phyloP scores from a whole-genome alignment of 208 protist genomes.

The Trypanosomatidae sp. region DNA sequence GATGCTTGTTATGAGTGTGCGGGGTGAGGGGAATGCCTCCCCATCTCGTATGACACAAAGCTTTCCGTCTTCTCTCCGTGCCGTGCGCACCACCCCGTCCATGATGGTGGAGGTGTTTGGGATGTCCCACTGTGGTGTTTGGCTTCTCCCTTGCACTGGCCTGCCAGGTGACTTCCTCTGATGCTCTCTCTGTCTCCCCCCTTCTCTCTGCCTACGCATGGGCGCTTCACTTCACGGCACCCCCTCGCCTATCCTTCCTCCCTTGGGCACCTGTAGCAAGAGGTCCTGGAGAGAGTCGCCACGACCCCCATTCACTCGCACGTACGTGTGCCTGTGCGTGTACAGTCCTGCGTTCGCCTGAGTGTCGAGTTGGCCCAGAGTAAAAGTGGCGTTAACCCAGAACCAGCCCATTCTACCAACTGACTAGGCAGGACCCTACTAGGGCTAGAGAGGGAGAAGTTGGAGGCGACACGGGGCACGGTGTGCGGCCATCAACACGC shows the following conservation, averaged over 20 bases:
- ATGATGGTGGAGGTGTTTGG: not conserved
- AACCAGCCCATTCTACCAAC: not conserved
- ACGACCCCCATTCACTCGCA: not conserved
- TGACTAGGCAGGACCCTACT: not conserved
- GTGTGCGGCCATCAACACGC: not conserved
- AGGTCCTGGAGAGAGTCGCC: not conserved
- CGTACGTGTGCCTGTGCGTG: not conserved
- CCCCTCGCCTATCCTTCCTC: not conserved
- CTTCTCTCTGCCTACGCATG: not conserved
- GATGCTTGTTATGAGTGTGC: not conserved
- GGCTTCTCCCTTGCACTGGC: not conserved
- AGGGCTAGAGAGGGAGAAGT: not conserved
- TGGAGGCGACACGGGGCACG: not conserved
- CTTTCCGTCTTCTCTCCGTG: not conserved
- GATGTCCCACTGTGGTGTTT: not conserved
- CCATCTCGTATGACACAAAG: not conserved
- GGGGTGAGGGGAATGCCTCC: not conserved
- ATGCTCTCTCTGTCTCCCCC: not conserved
- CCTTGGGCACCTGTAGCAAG: not conserved
- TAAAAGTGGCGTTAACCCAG: not conserved
- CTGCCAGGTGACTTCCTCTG: not conserved
- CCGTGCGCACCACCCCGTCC: not conserved
- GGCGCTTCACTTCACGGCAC: not conserved
- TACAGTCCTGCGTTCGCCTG: not conserved
- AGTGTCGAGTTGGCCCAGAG: not conserved